Percentiles rank a stretch among this genome's conserved stretches.
These are phyloP conservation scores for Suillus weaverae DNA, from an alignment of 768 basidiomycete species.

Conservation along the genomic window DNA sequence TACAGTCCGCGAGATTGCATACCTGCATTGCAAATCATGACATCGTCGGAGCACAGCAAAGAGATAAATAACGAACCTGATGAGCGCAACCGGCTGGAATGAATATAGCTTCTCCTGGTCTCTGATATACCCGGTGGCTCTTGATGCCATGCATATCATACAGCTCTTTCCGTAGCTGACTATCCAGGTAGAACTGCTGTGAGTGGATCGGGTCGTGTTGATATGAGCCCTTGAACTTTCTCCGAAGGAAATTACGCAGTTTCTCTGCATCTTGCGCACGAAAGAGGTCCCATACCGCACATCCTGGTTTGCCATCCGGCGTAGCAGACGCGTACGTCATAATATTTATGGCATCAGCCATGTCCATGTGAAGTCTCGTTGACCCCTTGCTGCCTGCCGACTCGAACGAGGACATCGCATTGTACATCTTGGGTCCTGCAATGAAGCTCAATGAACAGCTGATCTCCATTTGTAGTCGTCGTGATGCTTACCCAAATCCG, in stretches of 20 bases:
- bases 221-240: conserved; percentile 55
- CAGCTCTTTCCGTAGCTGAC: conserved; percentile 63
- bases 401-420: conserved; percentile 76
- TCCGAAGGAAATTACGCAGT: conserved; percentile 71
- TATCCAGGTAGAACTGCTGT: conserved; percentile 85
- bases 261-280: conserved; percentile 78
- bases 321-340: conserved; percentile 70
- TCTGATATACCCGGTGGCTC: conserved; percentile 85
- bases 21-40: conserved; percentile 49
- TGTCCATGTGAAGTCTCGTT: conserved; percentile 91
- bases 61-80: conserved; percentile 53
- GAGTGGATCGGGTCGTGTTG: conserved; percentile 87
- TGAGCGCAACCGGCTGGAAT: conserved; percentile 94
- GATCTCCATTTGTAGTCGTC: conserved; percentile 7
- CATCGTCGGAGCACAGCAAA: conserved; percentile 1
- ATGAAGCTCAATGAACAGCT: background rate
- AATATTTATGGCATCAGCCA: conserved; percentile 91
- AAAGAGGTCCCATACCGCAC: conserved; percentile 92
- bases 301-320: conserved; percentile 65
- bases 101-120: conserved; percentile 90
- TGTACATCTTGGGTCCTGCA: conserved; percentile 94
- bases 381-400: conserved; percentile 73
- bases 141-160: conserved; percentile 66
- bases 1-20: conserved; percentile 89
- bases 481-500: conserved; percentile 67